Evolutionary conservation across 2,329 filamentous ascomycete genomes (phyloP), one percentile per base, ranked within the genome.

Genomic region (Verticillium longisporum): DNA sequence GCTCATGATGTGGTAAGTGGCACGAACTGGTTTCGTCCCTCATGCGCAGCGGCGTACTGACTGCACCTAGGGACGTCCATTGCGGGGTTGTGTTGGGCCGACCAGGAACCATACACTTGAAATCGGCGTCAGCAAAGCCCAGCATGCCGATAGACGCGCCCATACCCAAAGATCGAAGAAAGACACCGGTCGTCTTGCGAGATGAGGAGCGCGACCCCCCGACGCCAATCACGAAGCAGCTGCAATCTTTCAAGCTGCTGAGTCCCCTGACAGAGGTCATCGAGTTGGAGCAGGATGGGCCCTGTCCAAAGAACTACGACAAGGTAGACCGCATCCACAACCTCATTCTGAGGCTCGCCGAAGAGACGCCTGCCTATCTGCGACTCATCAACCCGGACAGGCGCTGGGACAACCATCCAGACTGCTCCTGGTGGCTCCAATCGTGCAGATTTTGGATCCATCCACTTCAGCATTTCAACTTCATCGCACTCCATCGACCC

Each of bases 401-500:
- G 10, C 76, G 77, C 2, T 88, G 81, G 71, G 85, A 88, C 62
- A 66, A 75, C 15, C 69, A 79, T n/a, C 78, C 80, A 0, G 78
- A 80, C n/a, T 80, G 79, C 62, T 71, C 74, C 60, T 87, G 84
- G 84, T 87, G 84, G 84, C 68, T 88, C 41, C 74, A 74, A 11
- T 68, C 73, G 58, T 73, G 75, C n/a, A 73, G 83, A 45, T 73
- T 76, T 61, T 75, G 77, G 57, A 68, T 81, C 57, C 78, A 80
- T 14, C 81, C 83, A 65, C 68, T 61, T 26, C 41, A 59, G 26
- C 74, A 79, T 0, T 85, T 87, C 67, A 79, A 82, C 61, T 71
- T 83, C 57, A 83, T 88, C 74, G 83, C 83, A 4, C 74, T 88
- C 45, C 85, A 88, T 63, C 77, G 85, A 31, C 83, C 84, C 0